Evolutionary conservation across 371 early-diverging fungal genomes (phyloP), one percentile per base, ranked within the genome.

Genomic region (Rhizopus microsporus): DNA sequence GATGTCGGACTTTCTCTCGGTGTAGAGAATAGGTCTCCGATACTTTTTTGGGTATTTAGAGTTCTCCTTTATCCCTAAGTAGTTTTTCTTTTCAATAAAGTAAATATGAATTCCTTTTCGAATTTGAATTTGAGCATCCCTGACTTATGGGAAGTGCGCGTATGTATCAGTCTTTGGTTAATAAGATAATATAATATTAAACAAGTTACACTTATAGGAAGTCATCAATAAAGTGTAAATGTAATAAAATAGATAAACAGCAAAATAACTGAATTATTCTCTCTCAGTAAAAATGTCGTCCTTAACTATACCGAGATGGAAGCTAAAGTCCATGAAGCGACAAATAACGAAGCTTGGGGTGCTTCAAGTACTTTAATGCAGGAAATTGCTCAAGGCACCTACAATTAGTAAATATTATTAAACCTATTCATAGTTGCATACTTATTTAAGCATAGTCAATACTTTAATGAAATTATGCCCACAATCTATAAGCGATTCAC

Each of bases 401-500:
- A 81, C 63, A 85, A 88, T 77, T 88, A 87, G 90, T 90, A 84
- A 68, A 84, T 40, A 13, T 23, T 31, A 51, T 51, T 23, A 9
- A 33, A 32, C 4, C 31, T 16, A 31, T 51, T 17, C 33, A 3
- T 38, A 23, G 0, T 23, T 23, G 23, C 23, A 30, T 8, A 39
- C 56, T 13, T 45, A 9, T 16, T 7, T 58, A 23, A 47, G 29
- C 23, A 39, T 62, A 93, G 94, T 62, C 87, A 89, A 74, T 80
- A 90, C 59, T 94, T 95, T 66, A 90, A 89, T 60, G 96, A 96
- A 67, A 92, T 97, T 56, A 95, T 98, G 95, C 84, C 92, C 0
- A 88, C 89, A 15, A 86, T 97, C 32, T 95, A 90, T 72, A 84
- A 88, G 60, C 84, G 93, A 23, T 86, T 96, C 59, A 83, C 88